Conservation (phyloP, 179 eudicot genomes). For the Dionaea muscipula region DNA sequence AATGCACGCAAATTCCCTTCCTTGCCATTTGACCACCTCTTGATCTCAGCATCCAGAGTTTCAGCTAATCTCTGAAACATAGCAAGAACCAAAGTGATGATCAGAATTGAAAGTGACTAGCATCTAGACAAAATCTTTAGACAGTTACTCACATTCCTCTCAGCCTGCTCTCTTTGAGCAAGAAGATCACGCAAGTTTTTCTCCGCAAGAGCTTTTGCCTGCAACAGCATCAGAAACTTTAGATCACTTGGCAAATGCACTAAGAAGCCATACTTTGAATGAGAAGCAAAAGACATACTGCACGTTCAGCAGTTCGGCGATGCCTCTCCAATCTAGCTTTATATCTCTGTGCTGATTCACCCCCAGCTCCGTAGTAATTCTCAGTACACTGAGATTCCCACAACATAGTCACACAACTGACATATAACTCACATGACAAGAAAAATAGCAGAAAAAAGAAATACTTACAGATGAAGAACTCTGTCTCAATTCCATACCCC, state of each 20-base stretch:
- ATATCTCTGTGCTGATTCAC: slow-evolving; percentile 66
- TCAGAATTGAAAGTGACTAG: background rate
- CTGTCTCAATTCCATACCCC: slow-evolving; percentile 27
- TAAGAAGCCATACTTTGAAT: background rate
- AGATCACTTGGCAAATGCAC: background rate
- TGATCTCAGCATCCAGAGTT: slow-evolving; percentile 86
- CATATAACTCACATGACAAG: background rate
- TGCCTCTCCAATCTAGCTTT: slow-evolving; percentile 88
- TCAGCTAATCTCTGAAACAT: slow-evolving; percentile 67
- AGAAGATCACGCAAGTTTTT: slow-evolving; percentile 77
- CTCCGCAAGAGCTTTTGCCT: slow-evolving; percentile 98
- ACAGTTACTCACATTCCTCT: slow-evolving; percentile 56
- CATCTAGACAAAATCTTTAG: background rate
- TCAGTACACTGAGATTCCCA: slow-evolving; percentile 25
- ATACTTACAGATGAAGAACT: slow-evolving; percentile 35
- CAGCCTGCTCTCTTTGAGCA: slow-evolving; percentile 88
- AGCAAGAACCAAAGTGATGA: slow-evolving; percentile 6
- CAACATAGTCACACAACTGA: background rate
- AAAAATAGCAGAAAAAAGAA: background rate
- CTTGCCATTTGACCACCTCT: slow-evolving; percentile 93
- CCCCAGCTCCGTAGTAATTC: slow-evolving; percentile 29
- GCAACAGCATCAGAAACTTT: slow-evolving; percentile 16
- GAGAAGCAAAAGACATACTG: slow-evolving; percentile 40
- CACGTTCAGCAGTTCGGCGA: slow-evolving; percentile 82
- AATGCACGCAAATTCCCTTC: slow-evolving; percentile 91